Conservation (phyloP, 2,329 filamentous ascomycete species). For the Pseudogymnoascus sp. region DNA sequence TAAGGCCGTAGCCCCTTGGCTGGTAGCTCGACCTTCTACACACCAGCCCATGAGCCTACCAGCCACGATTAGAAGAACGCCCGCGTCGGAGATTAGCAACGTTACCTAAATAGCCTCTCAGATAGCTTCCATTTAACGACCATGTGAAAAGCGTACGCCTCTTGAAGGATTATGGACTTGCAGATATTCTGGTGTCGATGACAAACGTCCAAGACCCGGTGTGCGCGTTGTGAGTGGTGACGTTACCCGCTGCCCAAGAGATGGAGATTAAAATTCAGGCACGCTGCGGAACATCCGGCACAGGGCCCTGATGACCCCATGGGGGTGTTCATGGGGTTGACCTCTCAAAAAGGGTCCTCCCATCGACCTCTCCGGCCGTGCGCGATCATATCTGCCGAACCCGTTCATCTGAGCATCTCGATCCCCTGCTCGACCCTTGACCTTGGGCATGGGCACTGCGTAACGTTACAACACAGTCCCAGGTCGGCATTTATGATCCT, state of each 20-base stretch:
- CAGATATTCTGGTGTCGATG: not conserved
- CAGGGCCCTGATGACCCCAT: not conserved
- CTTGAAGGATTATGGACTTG: not conserved
- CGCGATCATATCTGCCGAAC: constrained; percentile 1
- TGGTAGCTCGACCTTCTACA: not conserved
- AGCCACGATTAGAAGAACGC: not conserved
- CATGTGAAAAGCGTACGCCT: not conserved
- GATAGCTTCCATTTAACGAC: not conserved
- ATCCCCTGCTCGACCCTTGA: not conserved
- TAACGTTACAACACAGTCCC: constrained; percentile 1
- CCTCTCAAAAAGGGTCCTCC: not conserved
- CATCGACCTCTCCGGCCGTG: not conserved
- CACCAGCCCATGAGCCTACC: not conserved
- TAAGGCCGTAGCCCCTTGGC: not conserved
- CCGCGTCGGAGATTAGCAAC: not conserved
- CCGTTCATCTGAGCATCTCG: not conserved
- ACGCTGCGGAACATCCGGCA: not conserved
- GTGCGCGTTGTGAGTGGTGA: not conserved
- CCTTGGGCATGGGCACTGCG: not conserved
- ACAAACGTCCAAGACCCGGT: not conserved
- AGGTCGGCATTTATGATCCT: constrained; percentile 3
- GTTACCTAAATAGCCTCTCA: not conserved
- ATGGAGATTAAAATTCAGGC: constrained; percentile 6
- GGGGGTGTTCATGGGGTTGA: not conserved
- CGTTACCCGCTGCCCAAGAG: not conserved